Conservation (phyloP, 208 protist species). For the Trypanosoma platydactyli region DNA sequence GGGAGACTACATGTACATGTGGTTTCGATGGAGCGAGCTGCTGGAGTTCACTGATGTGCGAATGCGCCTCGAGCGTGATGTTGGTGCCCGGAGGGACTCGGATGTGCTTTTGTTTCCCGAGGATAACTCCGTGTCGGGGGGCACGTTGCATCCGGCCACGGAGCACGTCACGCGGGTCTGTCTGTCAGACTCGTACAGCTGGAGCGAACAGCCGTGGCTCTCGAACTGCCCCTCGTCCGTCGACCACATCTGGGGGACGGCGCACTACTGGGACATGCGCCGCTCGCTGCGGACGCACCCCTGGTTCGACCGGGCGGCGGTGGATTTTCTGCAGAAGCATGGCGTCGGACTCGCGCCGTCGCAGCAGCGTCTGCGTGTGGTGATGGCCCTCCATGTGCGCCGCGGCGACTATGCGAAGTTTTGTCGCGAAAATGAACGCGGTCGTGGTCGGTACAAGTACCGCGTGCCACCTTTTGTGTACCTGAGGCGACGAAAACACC, state of each 20-base stretch:
- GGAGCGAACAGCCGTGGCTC: slow-evolving; percentile 30
- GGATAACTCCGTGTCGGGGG: background rate
- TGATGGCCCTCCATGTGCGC: slow-evolving; percentile 22
- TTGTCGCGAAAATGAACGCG: slow-evolving; percentile 28
- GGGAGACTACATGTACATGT: slow-evolving; percentile 30
- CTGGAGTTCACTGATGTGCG: slow-evolving; percentile 16
- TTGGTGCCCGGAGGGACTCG: background rate
- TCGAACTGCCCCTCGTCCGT: slow-evolving; percentile 16
- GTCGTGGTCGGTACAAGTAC: slow-evolving; percentile 16
- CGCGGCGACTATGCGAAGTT: slow-evolving; percentile 36
- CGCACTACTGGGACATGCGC: slow-evolving; percentile 24
- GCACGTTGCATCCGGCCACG: background rate
- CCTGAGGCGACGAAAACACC: background rate
- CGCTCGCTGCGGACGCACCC: slow-evolving; percentile 7
- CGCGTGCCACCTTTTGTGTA: slow-evolving; percentile 18
- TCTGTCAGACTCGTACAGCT: slow-evolving; percentile 28
- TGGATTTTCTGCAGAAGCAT: slow-evolving; percentile 17
- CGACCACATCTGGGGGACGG: slow-evolving; percentile 27
- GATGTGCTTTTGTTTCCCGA: background rate
- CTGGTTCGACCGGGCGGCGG: slow-evolving; percentile 18
- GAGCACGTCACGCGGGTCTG: slow-evolving; percentile 18
- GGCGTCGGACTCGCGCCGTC: slow-evolving; percentile 1
- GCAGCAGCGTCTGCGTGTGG: slow-evolving; percentile 1
- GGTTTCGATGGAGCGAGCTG: slow-evolving; percentile 36
- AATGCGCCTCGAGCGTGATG: background rate